A percentile compares a stretch with the other conserved stretches of the same genome.
Evolutionary conservation across 2,329 filamentous ascomycete species (phyloP).

Genomic region (Rhynchosporium agropyri): DNA sequence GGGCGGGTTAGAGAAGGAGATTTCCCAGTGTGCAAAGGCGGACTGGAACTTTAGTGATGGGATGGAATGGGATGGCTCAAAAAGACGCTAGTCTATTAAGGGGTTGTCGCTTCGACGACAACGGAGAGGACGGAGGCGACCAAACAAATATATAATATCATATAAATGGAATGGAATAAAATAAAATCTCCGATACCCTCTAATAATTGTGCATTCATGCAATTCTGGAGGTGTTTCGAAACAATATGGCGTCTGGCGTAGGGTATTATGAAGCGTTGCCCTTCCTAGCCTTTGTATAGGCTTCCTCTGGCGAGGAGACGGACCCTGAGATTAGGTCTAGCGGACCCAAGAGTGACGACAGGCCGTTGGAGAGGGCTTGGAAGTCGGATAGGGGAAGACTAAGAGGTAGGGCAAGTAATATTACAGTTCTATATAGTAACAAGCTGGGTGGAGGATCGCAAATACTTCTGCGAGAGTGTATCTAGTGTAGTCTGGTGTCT

Average conservation of each 20-base stretch:
- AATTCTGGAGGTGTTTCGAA: neutral
- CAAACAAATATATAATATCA: too few relatives aligned
- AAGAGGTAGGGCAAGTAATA: neutral
- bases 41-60: neutral
- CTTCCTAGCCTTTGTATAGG: constrained; percentile 11
- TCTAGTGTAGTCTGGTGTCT: neutral
- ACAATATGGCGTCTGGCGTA: neutral
- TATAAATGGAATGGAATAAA: too few relatives aligned
- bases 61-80: too few relatives aligned
- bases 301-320: constrained; percentile 10
- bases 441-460: neutral
- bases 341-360: neutral
- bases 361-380: neutral
- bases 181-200: too few relatives aligned
- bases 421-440: too few relatives aligned
- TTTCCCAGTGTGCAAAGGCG: neutral
- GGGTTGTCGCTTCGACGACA: too few relatives aligned
- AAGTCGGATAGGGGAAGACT: neutral
- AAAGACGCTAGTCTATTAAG: too few relatives aligned
- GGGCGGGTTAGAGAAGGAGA: constrained; percentile 2
- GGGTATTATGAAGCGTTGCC: neutral
- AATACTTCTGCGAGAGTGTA: neutral
- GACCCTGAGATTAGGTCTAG: neutral
- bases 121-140: too few relatives aligned
- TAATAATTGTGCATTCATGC: neutral